Evolutionary conservation across 306 rosid species (phyloP).

Genomic region (Vicia faba): DNA sequence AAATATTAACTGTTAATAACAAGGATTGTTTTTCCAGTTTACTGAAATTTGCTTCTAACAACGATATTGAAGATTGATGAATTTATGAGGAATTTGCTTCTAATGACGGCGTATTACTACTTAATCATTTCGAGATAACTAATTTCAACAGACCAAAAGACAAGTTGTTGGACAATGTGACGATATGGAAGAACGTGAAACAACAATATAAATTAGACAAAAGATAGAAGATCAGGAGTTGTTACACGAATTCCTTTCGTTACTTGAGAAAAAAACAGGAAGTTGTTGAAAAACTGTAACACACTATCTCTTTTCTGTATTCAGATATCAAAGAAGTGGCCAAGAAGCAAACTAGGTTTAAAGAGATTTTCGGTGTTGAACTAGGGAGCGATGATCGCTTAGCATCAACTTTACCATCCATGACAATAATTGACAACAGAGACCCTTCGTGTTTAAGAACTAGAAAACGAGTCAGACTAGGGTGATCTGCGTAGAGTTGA

Average conservation of each 20-base stretch:
- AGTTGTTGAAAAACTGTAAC: conserved; percentile 74
- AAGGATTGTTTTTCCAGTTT: too few relatives aligned
- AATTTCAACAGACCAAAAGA: too few relatives aligned
- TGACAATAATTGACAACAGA: conserved; percentile 51
- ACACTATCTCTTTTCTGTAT: conserved; percentile 77
- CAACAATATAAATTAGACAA: conserved; percentile 77
- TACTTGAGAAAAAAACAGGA: conserved; percentile 79
- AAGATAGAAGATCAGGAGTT: conserved; percentile 83
- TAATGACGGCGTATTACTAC: too few relatives aligned
- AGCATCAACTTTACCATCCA: conserved; percentile 62
- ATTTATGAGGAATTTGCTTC: too few relatives aligned
- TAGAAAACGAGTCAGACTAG: too few relatives aligned
- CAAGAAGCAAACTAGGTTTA: conserved; percentile 64
- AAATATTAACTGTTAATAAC: too few relatives aligned
- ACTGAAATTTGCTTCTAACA: too few relatives aligned
- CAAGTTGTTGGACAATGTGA: conserved; percentile 77
- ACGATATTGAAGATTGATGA: too few relatives aligned
- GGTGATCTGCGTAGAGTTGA: too few relatives aligned
- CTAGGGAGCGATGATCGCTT: conserved; percentile 51
- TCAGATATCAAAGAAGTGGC: conserved; percentile 82
- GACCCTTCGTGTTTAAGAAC: too few relatives aligned
- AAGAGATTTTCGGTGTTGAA: conserved; percentile 58
- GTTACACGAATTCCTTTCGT: conserved; percentile 80
- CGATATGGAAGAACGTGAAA: conserved; percentile 84
- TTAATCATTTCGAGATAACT: too few relatives aligned